Evolutionary conservation across 331 rosid species (phyloP).

Genomic region (Rhamnella rubrinervis): DNA sequence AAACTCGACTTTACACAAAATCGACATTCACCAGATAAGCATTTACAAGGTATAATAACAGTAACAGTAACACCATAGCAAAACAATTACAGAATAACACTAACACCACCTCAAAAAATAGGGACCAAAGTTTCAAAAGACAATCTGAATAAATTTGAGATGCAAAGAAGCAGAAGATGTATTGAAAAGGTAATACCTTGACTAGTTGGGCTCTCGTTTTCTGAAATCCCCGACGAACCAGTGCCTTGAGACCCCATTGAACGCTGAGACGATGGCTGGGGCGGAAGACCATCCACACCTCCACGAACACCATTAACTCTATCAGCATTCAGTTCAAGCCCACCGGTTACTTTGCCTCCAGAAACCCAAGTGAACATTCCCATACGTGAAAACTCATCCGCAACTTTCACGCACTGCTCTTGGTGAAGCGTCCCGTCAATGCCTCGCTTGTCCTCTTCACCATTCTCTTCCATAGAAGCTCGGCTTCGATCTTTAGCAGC

Average conservation of each 20-base stretch:
- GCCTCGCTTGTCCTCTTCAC: conserved; percentile 15
- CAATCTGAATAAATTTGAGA: no score
- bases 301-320: background rate
- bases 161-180: no score
- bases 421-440: background rate
- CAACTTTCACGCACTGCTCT: conserved; percentile 30
- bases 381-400: conserved; percentile 27
- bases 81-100: background rate
- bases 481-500: conserved; percentile 34
- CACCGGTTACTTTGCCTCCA: conserved; percentile 18
- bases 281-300: conserved; percentile 12
- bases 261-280: conserved; percentile 23
- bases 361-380: conserved; percentile 20
- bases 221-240: conserved; percentile 51
- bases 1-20: no score
- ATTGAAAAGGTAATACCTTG: conserved; percentile 33
- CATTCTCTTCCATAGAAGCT: conserved; percentile 29
- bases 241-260: conserved; percentile 50
- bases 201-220: conserved; percentile 37
- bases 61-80: background rate
- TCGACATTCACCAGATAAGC: background rate
- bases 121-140: no score
- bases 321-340: conserved; percentile 33
- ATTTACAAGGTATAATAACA: background rate
- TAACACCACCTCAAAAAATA: no score